Percentiles rank a stretch among this genome's conserved stretches.
Conservation (phyloP, 768 basidiomycete genomes). For the Calocera viscosa region DNA sequence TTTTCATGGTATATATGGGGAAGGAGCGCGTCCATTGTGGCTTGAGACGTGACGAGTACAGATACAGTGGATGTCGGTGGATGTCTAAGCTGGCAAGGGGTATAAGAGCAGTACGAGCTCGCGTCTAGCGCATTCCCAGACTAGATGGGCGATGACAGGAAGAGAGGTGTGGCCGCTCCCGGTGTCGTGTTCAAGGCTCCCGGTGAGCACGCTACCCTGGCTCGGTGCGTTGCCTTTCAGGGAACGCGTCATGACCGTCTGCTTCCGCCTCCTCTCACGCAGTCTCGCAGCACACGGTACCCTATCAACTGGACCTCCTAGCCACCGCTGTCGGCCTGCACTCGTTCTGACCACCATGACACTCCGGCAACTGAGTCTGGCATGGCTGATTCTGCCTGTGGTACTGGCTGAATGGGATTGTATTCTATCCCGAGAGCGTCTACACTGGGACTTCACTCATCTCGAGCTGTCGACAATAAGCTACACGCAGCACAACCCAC, state of each 20-base stretch:
- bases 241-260: constrained; percentile 7
- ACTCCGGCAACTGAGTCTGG: neutral
- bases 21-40: constrained; percentile 43
- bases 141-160: neutral
- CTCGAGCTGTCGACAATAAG: constrained; percentile 25
- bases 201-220: neutral
- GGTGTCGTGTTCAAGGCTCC: neutral
- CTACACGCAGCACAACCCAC: constrained; percentile 47
- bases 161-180: neutral
- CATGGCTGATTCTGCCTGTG: neutral
- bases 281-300: neutral
- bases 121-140: constrained; percentile 1
- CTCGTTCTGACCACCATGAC: neutral
- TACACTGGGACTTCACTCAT: constrained; percentile 5
- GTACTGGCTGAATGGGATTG: constrained; percentile 1
- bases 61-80: neutral
- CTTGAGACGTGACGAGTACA: neutral
- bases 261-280: neutral
- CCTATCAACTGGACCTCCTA: neutral
- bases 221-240: neutral
- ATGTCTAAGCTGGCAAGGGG: neutral
- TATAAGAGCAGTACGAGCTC: neutral
- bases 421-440: neutral
- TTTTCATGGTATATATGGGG: constrained; percentile 61
- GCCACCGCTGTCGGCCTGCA: neutral